Evolutionary conservation across 176 grass and related monocot genomes (phyloP), one percentile per base, ranked within the genome.

Genomic region (Carex pumila): DNA sequence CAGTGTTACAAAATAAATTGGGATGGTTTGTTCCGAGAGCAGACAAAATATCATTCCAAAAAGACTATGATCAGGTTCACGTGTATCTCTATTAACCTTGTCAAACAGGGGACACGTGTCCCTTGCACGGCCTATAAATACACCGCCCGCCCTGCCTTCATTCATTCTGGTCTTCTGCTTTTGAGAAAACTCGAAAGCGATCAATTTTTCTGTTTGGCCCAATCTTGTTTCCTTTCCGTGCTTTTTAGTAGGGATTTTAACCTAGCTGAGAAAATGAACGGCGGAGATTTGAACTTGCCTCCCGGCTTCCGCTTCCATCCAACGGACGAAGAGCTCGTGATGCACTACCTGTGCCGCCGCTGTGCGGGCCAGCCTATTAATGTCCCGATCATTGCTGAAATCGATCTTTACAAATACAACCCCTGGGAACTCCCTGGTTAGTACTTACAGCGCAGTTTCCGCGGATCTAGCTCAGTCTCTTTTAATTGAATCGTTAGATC

Each of bases 241-340:
- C 58, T 15, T 39, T 39, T n/a, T 15, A 15, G 30, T 7, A 81
- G 60, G 21, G 11, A 52, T 18, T 80, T 53, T 37, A 5, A 61
- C 3, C 12, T 56, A 32, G 45, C 25, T 50, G 49, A 70, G 61
- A 39, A 32, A 18, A 97, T 97, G 94, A 88, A 89, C 75, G 58
- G 86, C 78, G 90, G 90, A n/a, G 92, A 85, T 58, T 83, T 97
- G 50, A 84, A 89, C 76, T 86, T 97, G 13, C 94, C 94, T 12
- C 94, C 90, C 1, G 94, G 94, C 5, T 97, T 97, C 90, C 87
- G 94, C 4, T 97, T 97, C 92, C 94, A 97, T 87, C 94, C 94
- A 0, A 97, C 94, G 0, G 94, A 97, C 85, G 92, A 97, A 12
- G 94, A 97, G 92, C 92, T 97, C 1, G 94, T 97, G 14, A 92